A percentile compares a stretch with the other conserved stretches of the same genome.
Conservation (phyloP, 2,329 filamentous ascomycete species). For the Zymoseptoria ardabiliae region DNA sequence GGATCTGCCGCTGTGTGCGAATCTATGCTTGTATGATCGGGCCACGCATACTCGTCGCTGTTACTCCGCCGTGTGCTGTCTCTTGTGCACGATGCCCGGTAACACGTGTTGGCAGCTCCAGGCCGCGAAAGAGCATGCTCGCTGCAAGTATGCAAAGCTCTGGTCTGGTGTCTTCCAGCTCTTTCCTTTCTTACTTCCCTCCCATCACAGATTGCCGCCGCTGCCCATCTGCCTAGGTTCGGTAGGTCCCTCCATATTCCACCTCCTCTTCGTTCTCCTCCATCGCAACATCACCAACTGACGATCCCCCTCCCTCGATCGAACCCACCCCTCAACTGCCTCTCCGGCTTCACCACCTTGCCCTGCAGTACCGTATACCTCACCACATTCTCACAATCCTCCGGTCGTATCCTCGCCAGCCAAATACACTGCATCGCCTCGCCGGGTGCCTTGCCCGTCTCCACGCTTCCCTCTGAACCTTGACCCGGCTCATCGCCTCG, state of each 20-base stretch:
- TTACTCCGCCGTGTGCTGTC: too few relatives aligned
- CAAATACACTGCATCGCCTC: conserved; percentile 82
- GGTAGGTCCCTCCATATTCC: neutral
- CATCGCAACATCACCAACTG: conserved; percentile 87
- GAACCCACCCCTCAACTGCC: conserved; percentile 82
- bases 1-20: too few relatives aligned
- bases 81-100: too few relatives aligned
- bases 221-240: neutral
- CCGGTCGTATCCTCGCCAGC: conserved; percentile 74
- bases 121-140: too few relatives aligned
- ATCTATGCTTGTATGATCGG: too few relatives aligned
- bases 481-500: conserved; percentile 35
- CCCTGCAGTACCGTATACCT: conserved; percentile 84
- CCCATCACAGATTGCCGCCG: too few relatives aligned
- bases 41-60: too few relatives aligned
- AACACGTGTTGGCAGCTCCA: too few relatives aligned
- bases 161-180: too few relatives aligned
- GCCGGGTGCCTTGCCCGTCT: conserved; percentile 32
- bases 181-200: too few relatives aligned
- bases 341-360: conserved; percentile 84
- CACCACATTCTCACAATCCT: conserved; percentile 90
- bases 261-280: too few relatives aligned
- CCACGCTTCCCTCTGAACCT: conserved; percentile 28
- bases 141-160: too few relatives aligned
- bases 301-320: conserved; percentile 71